Evolutionary conservation across 148 eudicot genomes (phyloP).

Genomic region (Vaccinium myrtillus): DNA sequence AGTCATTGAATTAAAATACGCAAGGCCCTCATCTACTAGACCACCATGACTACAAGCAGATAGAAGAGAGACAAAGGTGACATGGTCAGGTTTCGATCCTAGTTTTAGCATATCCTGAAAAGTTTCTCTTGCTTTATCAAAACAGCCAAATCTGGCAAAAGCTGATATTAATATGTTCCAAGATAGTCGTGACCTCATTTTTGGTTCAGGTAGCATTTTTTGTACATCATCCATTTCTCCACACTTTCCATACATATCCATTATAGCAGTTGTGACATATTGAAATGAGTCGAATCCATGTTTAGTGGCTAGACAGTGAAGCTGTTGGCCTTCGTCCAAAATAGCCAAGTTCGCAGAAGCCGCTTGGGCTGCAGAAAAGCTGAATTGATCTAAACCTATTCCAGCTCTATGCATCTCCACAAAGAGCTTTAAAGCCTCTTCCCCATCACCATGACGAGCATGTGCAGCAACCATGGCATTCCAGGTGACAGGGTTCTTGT

Average conservation of each 20-base stretch:
- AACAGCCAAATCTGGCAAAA: constrained; percentile 63
- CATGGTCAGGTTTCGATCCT: constrained; percentile 62
- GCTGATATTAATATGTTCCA: constrained; percentile 80
- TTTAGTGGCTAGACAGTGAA: constrained; percentile 57
- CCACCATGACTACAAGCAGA: constrained; percentile 86
- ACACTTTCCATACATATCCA: constrained; percentile 90
- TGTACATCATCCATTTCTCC: constrained; percentile 62
- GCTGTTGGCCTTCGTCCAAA: constrained; percentile 69
- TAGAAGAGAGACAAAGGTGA: constrained; percentile 76
- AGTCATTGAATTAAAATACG: constrained; percentile 52
- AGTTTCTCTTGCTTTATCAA: constrained; percentile 53
- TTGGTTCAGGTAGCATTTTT: constrained; percentile 58
- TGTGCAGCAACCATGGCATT: constrained; percentile 78
- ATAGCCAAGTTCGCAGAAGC: constrained; percentile 67
- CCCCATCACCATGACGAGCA: constrained; percentile 65
- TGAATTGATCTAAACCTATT: constrained; percentile 57
- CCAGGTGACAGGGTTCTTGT: constrained; percentile 53
- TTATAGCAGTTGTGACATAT: constrained; percentile 52
- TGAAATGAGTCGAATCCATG: constrained; percentile 47
- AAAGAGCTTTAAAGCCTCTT: constrained; percentile 59
- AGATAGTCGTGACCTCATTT: constrained; percentile 45
- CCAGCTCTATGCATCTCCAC: constrained; percentile 49
- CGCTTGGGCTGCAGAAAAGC: constrained; percentile 69
- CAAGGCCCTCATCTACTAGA: constrained; percentile 72
- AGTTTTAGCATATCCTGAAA: constrained; percentile 53